Evolutionary conservation across 305 asterid genomes (phyloP).

Genomic region (Fraxinus paxiana): DNA sequence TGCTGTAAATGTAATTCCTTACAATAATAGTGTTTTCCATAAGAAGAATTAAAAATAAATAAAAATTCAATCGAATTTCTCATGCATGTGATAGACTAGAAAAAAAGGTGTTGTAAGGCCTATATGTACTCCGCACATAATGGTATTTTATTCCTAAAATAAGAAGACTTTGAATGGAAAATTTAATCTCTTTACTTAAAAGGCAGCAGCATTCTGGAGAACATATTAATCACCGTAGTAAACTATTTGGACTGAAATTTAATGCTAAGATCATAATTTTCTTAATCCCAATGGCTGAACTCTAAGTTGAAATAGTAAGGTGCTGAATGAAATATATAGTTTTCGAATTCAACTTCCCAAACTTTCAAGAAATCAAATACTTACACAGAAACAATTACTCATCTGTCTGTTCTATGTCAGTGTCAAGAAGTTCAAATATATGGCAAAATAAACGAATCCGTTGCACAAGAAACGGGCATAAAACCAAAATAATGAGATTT

Average conservation of each 20-base stretch:
- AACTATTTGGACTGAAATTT: background rate
- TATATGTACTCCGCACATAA: background rate
- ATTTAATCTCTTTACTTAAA: background rate
- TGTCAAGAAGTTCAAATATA: background rate
- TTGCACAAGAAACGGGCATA: slow-evolving; percentile 16
- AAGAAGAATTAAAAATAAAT: background rate
- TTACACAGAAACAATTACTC: background rate
- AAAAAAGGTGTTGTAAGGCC: background rate
- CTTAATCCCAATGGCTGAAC: slow-evolving; percentile 6
- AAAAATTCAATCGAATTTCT: background rate
- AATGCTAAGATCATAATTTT: background rate
- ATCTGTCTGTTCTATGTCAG: background rate
- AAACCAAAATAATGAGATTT: background rate
- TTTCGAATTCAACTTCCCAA: slow-evolving; percentile 8
- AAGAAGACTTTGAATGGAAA: background rate
- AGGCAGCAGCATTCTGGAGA: background rate
- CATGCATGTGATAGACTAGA: background rate
- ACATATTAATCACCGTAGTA: background rate
- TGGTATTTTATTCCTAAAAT: background rate
- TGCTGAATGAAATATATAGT: background rate
- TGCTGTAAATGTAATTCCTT: background rate
- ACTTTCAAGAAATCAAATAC: background rate
- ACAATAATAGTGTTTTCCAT: background rate
- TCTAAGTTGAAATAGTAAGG: background rate
- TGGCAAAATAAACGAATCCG: slow-evolving; percentile 14